Percentiles rank a stretch among this genome's conserved stretches.
Evolutionary conservation across 2,329 filamentous ascomycete genomes (phyloP).

Genomic region (Colletotrichum sp.): DNA sequence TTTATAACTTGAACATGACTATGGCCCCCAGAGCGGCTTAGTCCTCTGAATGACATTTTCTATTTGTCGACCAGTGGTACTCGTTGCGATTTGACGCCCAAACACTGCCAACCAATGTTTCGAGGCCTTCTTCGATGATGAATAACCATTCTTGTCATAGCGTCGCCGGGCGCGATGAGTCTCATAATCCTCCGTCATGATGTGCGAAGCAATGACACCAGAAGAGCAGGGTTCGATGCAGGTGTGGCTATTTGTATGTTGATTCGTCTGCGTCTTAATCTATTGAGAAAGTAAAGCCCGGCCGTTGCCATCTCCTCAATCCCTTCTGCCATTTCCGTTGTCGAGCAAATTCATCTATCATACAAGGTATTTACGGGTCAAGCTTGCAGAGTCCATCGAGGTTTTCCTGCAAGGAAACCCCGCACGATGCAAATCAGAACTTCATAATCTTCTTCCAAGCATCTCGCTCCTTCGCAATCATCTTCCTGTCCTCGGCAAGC

Average conservation of each 20-base stretch:
- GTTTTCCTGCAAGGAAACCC: background rate
- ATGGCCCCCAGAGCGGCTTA: background rate
- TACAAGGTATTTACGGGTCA: background rate
- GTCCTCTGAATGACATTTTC: conserved; percentile 21
- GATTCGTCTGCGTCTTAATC: background rate
- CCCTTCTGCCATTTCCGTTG: background rate
- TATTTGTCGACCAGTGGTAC: background rate
- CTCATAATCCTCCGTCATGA: background rate
- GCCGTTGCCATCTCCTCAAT: background rate
- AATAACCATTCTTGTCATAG: background rate
- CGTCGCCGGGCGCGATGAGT: background rate
- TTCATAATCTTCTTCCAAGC: conserved; percentile 8
- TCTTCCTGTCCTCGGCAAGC: background rate
- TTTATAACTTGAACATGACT: conserved; percentile 15
- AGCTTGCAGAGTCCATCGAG: background rate
- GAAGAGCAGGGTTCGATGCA: background rate
- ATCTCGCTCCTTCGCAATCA: conserved; percentile 4
- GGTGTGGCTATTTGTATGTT: background rate
- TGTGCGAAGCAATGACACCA: background rate
- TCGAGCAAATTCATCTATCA: background rate
- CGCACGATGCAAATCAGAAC: background rate
- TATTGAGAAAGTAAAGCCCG: background rate
- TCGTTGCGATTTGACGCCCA: background rate
- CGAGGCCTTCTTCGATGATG: background rate
- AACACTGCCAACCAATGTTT: background rate